Percentiles rank a stretch among this genome's conserved stretches.
Conservation (phyloP, 2,329 filamentous ascomycete genomes). For the Cucurbitaria berberidis region DNA sequence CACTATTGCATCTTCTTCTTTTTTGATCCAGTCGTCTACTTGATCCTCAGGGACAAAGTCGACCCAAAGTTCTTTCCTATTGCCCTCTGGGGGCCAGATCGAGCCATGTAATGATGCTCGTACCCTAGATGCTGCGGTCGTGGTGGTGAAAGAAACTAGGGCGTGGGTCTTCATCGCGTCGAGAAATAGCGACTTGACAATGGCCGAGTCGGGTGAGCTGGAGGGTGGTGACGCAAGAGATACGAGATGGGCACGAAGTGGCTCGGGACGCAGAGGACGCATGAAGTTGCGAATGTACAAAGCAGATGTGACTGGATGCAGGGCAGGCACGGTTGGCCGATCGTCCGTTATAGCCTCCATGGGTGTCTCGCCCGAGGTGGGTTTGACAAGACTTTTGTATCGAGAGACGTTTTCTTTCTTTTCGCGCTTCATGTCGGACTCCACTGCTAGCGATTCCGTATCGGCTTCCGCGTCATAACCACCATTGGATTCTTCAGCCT, state of each 20-base stretch:
- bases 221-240: slow-evolving; percentile 68
- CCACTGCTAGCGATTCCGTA: slow-evolving; percentile 2
- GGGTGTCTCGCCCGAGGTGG: slow-evolving; percentile 13
- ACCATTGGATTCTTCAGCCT: slow-evolving; percentile 14
- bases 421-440: slow-evolving; percentile 17
- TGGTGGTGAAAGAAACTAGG: slow-evolving; percentile 73
- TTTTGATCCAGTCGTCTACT: slow-evolving; percentile 73
- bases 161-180: slow-evolving; percentile 89
- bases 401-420: slow-evolving; percentile 42
- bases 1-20: slow-evolving; percentile 39
- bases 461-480: slow-evolving; percentile 2
- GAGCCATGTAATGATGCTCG: slow-evolving; percentile 76
- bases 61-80: slow-evolving; percentile 81
- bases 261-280: slow-evolving; percentile 75
- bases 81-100: slow-evolving; percentile 86
- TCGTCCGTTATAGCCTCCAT: slow-evolving; percentile 35
- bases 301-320: slow-evolving; percentile 50
- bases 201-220: slow-evolving; percentile 57
- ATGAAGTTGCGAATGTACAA: slow-evolving; percentile 92
- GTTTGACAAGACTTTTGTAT: slow-evolving; percentile 43
- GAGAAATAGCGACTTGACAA: slow-evolving; percentile 74
- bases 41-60: slow-evolving; percentile 86
- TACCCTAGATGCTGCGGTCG: slow-evolving; percentile 75
- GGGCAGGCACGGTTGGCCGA: slow-evolving; percentile 43
- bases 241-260: slow-evolving; percentile 72